A percentile compares a stretch with the other conserved stretches of the same genome.
Evolutionary conservation across 1,284 basidiomycete genomes (phyloP).

Genomic region (Microbotryomycetes sp.): DNA sequence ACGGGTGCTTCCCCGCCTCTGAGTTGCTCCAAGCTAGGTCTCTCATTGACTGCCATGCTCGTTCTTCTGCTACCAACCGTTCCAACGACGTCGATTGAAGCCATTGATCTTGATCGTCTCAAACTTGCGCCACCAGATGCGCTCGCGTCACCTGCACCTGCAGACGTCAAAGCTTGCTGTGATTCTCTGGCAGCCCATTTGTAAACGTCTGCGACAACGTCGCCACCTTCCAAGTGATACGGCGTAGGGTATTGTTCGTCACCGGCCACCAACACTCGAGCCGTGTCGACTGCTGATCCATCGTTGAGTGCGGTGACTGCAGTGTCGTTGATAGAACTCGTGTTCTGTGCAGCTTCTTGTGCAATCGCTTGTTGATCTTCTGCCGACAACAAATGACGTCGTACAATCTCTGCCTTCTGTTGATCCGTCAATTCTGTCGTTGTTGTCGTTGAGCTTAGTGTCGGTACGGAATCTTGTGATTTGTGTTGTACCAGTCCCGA

Average conservation of each 20-base stretch:
- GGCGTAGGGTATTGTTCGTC: constrained; percentile 35
- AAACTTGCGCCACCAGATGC: neutral
- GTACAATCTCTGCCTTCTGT: constrained; percentile 73
- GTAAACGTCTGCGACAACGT: constrained; percentile 35
- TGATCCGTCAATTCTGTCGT: constrained; percentile 52
- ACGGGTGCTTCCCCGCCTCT: neutral
- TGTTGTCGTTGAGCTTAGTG: neutral
- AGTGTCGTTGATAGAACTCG: constrained; percentile 11
- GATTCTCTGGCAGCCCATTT: constrained; percentile 30
- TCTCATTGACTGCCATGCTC: constrained; percentile 31
- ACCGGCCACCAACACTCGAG: constrained; percentile 46
- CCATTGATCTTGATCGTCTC: constrained; percentile 11
- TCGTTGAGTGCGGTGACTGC: constrained; percentile 61
- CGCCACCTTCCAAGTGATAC: constrained; percentile 34
- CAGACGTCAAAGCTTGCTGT: constrained; percentile 8
- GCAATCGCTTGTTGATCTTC: constrained; percentile 52
- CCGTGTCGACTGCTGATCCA: constrained; percentile 67
- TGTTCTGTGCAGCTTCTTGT: constrained; percentile 32
- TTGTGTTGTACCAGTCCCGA: too few relatives aligned
- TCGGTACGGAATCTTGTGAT: neutral
- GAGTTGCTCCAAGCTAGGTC: constrained; percentile 59
- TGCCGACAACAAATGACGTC: constrained; percentile 69
- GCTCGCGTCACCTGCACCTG: neutral
- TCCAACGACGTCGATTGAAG: neutral
- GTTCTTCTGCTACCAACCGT: neutral